Evolutionary conservation across 192 early-diverging fungal genomes (phyloP).

Genomic region (Borealophlyctis nickersoniae): DNA sequence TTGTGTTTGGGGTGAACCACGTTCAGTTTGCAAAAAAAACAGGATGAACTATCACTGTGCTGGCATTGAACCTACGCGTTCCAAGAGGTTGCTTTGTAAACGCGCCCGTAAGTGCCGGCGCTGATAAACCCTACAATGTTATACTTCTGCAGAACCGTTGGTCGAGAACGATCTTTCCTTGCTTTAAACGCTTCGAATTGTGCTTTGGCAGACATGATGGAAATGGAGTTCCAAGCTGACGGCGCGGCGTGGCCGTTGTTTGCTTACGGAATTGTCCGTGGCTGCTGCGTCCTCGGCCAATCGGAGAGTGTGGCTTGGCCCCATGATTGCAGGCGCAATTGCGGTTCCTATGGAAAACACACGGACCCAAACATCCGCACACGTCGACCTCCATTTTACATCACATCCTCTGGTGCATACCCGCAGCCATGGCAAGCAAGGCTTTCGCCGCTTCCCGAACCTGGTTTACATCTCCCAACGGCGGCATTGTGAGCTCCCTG

Average conservation of each 20-base stretch:
- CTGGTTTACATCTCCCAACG: conserved; percentile 1
- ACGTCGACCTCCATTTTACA: no score
- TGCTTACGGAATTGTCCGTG: no score
- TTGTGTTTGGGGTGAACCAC: conserved; percentile 53
- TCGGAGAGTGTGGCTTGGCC: no score
- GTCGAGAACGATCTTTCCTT: conserved; percentile 5
- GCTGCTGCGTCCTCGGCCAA: no score
- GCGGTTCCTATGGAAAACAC: no score
- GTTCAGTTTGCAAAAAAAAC: background rate
- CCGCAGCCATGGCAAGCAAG: conserved; percentile 16
- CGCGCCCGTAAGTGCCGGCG: conserved; percentile 94
- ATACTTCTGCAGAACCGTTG: conserved; percentile 21
- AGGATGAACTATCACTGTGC: background rate
- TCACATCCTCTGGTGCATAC: no score
- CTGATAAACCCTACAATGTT: conserved; percentile 78
- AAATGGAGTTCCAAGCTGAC: no score
- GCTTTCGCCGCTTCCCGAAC: conserved; percentile 11
- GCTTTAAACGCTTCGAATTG: conserved; percentile 11
- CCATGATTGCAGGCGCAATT: no score
- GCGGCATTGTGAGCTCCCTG: background rate
- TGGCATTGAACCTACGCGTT: no score
- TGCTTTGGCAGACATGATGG: background rate
- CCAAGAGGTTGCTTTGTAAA: no score
- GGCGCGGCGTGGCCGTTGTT: no score
- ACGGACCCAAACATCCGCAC: no score